Evolutionary conservation across 108 stramenopile species (phyloP).

Genomic region (Mediolabrus comicus): DNA sequence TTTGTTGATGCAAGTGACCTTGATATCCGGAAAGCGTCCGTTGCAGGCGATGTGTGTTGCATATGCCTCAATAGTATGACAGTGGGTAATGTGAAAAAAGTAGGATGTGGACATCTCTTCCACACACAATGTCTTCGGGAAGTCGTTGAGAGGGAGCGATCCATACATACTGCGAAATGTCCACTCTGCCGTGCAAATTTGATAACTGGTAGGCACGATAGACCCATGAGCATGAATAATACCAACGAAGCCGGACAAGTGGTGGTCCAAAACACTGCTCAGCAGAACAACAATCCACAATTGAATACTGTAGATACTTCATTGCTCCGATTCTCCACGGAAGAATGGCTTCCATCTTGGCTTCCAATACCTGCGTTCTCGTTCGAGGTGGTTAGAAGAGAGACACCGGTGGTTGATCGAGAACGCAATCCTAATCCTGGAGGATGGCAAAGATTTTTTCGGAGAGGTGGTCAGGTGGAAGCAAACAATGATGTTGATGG

Average conservation of each 20-base stretch:
- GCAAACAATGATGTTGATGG: background rate
- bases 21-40: constrained; percentile 62
- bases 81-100: constrained; percentile 64
- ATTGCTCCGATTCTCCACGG: constrained; percentile 78
- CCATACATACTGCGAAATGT: constrained; percentile 62
- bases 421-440: constrained; percentile 19
- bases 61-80: constrained; percentile 74
- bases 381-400: constrained; percentile 78
- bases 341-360: constrained; percentile 75
- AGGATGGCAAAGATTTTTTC: constrained; percentile 34
- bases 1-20: constrained; percentile 69
- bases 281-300: constrained; percentile 10
- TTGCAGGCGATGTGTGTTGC: constrained; percentile 78
- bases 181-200: constrained; percentile 73
- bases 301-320: constrained; percentile 53
- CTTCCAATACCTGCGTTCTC: constrained; percentile 76
- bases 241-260: background rate
- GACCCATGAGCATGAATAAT: background rate
- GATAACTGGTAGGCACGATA: constrained; percentile 40
- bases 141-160: constrained; percentile 74
- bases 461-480: constrained; percentile 32
- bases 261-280: constrained; percentile 1
- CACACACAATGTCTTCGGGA: constrained; percentile 78
- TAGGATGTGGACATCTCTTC: constrained; percentile 75
- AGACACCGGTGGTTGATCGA: constrained; percentile 23